Evolutionary conservation across 2,329 filamentous ascomycete species (phyloP).

Genomic region (Chaetomium strumarium): DNA sequence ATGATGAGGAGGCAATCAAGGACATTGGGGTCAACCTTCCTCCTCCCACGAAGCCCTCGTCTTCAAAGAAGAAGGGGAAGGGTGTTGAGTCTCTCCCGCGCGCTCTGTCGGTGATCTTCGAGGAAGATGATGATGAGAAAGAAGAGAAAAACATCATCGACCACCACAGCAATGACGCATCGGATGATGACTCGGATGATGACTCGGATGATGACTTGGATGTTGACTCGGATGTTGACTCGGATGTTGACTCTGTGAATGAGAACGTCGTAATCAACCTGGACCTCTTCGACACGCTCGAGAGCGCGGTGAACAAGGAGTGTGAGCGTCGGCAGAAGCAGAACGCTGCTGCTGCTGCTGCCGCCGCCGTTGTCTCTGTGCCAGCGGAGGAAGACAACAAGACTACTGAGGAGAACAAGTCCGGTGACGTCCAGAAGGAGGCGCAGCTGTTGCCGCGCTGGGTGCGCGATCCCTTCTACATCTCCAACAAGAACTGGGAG

Average conservation of each 20-base stretch:
- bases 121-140: neutral
- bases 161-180: too few species aligned
- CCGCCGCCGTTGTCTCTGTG: too few species aligned
- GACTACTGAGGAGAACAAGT: neutral
- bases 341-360: neutral
- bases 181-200: too few species aligned
- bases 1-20: too few species aligned
- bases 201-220: too few species aligned
- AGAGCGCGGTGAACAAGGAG: neutral
- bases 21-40: too few species aligned
- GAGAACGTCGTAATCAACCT: too few species aligned
- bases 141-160: neutral
- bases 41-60: neutral
- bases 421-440: neutral
- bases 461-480: neutral
- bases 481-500: neutral
- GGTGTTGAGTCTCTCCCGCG: neutral
- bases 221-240: too few species aligned
- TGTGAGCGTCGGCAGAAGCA: neutral
- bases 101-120: neutral
- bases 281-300: neutral
- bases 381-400: neutral
- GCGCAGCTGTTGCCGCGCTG: neutral
- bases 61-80: neutral
- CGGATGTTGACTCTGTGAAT: too few species aligned